These are phyloP conservation scores for Ganoderma lucidum DNA, from an alignment of 1,284 basidiomycete species.

Conservation along the genomic window DNA sequence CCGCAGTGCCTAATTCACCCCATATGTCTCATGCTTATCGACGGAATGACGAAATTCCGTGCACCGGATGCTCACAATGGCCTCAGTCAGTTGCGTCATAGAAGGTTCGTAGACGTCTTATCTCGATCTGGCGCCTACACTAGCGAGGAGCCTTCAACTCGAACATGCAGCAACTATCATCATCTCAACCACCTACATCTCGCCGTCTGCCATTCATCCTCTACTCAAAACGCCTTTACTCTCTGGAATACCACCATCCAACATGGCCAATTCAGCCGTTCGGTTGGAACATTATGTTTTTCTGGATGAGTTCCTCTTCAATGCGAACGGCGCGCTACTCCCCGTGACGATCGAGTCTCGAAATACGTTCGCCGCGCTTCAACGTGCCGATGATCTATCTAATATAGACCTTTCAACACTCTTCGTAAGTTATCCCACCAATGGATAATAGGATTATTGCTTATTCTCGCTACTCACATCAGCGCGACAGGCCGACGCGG, in stretches of 20 bases:
- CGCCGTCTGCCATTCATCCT: neutral
- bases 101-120: no score
- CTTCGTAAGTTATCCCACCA: neutral
- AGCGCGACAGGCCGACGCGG: neutral
- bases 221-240: neutral
- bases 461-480: neutral
- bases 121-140: no score
- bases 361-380: neutral
- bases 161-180: neutral
- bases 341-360: neutral
- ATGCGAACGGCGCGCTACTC: neutral
- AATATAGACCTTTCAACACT: neutral
- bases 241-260: neutral
- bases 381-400: neutral
- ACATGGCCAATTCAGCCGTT: neutral
- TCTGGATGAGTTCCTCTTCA: neutral
- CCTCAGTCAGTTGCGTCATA: no score
- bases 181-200: neutral
- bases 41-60: no score
- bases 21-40: no score
- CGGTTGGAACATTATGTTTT: neutral
- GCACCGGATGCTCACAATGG: no score
- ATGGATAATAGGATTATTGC: neutral
- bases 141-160: neutral
- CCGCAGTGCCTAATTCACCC: no score